These are phyloP conservation scores for Suillus plorans DNA, from an alignment of 768 basidiomycete genomes.

Conservation along the genomic window DNA sequence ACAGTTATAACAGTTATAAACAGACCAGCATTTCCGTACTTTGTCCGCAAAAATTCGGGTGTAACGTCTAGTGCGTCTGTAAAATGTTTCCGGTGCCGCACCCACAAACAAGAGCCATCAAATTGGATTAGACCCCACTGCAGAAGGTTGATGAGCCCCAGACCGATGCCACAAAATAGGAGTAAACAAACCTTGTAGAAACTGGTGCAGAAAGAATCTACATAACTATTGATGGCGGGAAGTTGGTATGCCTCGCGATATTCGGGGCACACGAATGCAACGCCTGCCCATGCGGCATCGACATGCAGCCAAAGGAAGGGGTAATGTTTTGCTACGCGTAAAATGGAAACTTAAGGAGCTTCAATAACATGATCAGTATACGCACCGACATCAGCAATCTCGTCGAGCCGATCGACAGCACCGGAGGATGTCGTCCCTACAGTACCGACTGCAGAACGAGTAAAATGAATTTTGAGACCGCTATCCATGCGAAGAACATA, in stretches of 20 bases:
- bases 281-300: slow-evolving; percentile 91
- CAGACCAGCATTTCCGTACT: slow-evolving; percentile 68
- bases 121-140: slow-evolving; percentile 92
- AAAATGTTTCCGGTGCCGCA: slow-evolving; percentile 68
- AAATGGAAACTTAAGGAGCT: background rate
- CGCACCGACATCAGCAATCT: slow-evolving; percentile 72
- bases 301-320: slow-evolving; percentile 83
- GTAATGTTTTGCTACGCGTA: slow-evolving; percentile 49
- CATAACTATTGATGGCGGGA: slow-evolving; percentile 71
- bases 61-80: slow-evolving; percentile 86
- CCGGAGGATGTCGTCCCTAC: slow-evolving; percentile 91
- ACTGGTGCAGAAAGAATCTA: slow-evolving; percentile 83
- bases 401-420: slow-evolving; percentile 75
- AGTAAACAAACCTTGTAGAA: slow-evolving; percentile 72
- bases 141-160: background rate
- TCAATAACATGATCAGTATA: slow-evolving; percentile 10
- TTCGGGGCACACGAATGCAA: slow-evolving; percentile 80
- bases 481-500: slow-evolving; percentile 26
- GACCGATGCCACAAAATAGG: background rate
- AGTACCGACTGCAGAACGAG: slow-evolving; percentile 63
- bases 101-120: slow-evolving; percentile 79
- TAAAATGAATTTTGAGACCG: background rate
- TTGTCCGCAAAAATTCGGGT: slow-evolving; percentile 78
- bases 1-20: too few species aligned
- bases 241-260: slow-evolving; percentile 60